Base-by-base conservation (phyloP, 225 moss, liverwort and hornwort species). In the Polytrichum formosum region DNA sequence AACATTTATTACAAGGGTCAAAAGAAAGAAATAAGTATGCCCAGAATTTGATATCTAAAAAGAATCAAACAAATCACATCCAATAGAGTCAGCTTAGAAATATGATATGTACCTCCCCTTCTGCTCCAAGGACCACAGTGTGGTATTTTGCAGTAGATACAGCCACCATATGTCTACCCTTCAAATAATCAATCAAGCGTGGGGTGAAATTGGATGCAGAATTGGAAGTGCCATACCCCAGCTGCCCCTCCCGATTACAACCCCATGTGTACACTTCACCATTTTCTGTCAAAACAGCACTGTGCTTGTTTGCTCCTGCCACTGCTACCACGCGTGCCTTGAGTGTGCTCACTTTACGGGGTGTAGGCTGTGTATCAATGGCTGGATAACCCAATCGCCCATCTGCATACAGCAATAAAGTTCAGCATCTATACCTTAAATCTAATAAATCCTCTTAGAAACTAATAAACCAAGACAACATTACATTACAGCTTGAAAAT, bases 181-280 rank as follows among this genome's bases (percentile, higher is more conserved):
- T 94, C 82, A 98, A 77, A 72, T 84, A 90, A 72, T 98, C 97
- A 68, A 98, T 87, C 67, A 75, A 71, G 18, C 92, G 94, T 8
- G 97, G 97, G 65, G 78, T 79, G 67, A 75, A 94, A 68, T 94
- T 98, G 63, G 92, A 92, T 75, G 92, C 75, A 73, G 97, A 98
- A 76, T 97, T 97, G 59, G 93, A 97, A 28, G 96, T 97, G 67
- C 97, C 97, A 64, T 98, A 98, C 28, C 97, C 97, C 74, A 98
- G 70, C 77, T 98, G 97, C 26, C 97, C 97, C 74, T 91, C 89
- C 73, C 85, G 85, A 25, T 98, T 98, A 81, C 92, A 98, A 27
- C 97, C 97, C 97, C 97, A 98, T 56, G 97, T 98, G 65, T 82
- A 94, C 22, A 94, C 92, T 74, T 94, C 97, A 56, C 97, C 94